phyloP scores from a whole-genome alignment of 192 early-diverging fungal genomes.

The Umbelopsis sp. region DNA sequence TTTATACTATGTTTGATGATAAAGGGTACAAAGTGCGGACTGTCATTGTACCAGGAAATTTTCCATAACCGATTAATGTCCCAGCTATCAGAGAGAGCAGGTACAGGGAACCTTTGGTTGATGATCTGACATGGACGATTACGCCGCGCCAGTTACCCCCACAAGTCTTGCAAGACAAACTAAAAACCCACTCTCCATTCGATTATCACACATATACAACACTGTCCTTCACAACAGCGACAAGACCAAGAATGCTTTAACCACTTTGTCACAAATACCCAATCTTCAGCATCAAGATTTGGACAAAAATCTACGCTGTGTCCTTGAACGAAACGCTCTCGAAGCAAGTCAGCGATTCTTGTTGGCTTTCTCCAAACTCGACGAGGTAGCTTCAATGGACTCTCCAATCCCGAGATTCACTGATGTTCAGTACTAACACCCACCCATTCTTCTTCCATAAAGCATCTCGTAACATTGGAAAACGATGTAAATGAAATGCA shows the following conservation, averaged over 20 bases:
- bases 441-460: background rate
- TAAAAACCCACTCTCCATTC: conserved; percentile 9
- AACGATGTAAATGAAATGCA: conserved; percentile 62
- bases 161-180: background rate
- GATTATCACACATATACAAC: background rate
- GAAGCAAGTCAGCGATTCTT: conserved; percentile 55
- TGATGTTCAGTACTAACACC: background rate
- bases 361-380: conserved; percentile 55
- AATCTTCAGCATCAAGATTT: conserved; percentile 46
- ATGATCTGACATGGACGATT: conserved; percentile 14
- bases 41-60: background rate
- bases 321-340: conserved; percentile 57
- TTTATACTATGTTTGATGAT: background rate
- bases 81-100: too few species aligned
- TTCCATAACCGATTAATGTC: too few species aligned
- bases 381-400: conserved; percentile 31
- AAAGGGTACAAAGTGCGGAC: background rate
- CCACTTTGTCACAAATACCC: conserved; percentile 65
- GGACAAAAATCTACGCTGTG: conserved; percentile 53
- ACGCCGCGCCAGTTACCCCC: background rate
- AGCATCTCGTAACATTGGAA: conserved; percentile 64
- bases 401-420: background rate
- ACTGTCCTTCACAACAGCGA: conserved; percentile 39
- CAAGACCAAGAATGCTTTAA: conserved; percentile 65
- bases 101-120: background rate